Evolutionary conservation across 768 basidiomycete genomes (phyloP).

Genomic region (Gelatoporia subvermispora): DNA sequence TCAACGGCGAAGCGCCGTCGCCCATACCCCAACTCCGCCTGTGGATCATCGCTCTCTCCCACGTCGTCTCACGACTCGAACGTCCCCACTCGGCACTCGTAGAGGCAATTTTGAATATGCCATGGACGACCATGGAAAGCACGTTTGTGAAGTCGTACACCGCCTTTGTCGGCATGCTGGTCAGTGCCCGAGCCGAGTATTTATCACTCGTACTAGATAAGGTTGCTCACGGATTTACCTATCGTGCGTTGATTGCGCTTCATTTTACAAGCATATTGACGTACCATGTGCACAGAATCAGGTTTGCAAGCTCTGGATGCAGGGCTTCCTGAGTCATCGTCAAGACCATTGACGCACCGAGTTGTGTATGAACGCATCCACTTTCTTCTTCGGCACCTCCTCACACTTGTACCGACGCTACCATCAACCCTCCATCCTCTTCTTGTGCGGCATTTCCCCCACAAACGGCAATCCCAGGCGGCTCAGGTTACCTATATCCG

Average conservation of each 20-base stretch:
- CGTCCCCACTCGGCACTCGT: constrained; percentile 75
- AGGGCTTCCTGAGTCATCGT: constrained; percentile 57
- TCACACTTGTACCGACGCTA: constrained; percentile 87
- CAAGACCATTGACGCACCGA: constrained; percentile 71
- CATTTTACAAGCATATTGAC: constrained; percentile 2
- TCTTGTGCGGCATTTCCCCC: constrained; percentile 82
- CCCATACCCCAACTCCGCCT: constrained; percentile 56
- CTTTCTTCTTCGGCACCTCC: constrained; percentile 77
- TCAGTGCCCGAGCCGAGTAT: constrained; percentile 90
- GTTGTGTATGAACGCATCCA: constrained; percentile 85
- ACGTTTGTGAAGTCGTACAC: constrained; percentile 84
- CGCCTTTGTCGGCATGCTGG: constrained; percentile 84
- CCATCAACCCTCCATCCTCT: constrained; percentile 83
- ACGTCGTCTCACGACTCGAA: constrained; percentile 89
- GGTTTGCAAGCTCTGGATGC: constrained; percentile 59
- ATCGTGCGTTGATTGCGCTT: constrained; percentile 54
- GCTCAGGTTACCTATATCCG: constrained; percentile 87
- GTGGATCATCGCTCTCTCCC: constrained; percentile 84
- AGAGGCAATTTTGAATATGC: constrained; percentile 79
- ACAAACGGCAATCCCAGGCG: constrained; percentile 81
- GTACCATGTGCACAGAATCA: constrained; percentile 48
- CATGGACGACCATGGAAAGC: constrained; percentile 90
- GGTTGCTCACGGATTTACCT: constrained; percentile 81
- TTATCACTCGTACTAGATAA: constrained; percentile 77
- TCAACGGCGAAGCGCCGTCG: constrained; percentile 24